phyloP scores from a whole-genome alignment of 768 basidiomycete species.

The Tephrocybe sp. region DNA sequence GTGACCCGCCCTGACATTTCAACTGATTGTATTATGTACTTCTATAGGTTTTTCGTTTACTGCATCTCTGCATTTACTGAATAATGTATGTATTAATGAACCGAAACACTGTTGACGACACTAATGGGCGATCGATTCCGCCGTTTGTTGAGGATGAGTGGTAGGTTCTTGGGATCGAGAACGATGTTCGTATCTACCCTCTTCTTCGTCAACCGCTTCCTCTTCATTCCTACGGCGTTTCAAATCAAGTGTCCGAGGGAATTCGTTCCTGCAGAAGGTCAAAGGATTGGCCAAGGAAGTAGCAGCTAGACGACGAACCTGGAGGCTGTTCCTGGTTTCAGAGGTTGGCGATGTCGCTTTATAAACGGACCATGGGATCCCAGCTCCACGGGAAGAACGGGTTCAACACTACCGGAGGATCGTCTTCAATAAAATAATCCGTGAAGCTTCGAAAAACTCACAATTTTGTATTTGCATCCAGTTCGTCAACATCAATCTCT shows the following conservation, averaged over 20 bases:
- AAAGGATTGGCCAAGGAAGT: not conserved
- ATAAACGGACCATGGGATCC: not conserved
- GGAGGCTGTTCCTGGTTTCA: not conserved
- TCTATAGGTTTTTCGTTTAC: too few relatives aligned
- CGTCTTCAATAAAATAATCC: not conserved
- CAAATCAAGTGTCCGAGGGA: not conserved
- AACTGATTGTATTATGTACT: too few relatives aligned
- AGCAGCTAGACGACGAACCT: not conserved
- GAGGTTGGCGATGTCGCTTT: not conserved
- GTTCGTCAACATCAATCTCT: not conserved
- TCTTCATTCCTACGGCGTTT: slow-evolving; percentile 1
- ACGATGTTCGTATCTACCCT: slow-evolving; percentile 1
- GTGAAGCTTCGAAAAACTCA: not conserved
- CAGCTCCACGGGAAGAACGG: not conserved
- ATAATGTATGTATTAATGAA: too few relatives aligned
- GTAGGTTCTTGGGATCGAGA: not conserved
- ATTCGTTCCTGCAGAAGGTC: not conserved
- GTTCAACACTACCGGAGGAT: not conserved
- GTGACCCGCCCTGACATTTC: too few relatives aligned
- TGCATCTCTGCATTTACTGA: too few relatives aligned
- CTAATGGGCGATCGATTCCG: not conserved
- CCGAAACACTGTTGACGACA: too few relatives aligned
- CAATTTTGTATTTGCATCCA: not conserved
- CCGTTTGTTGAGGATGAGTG: not conserved
- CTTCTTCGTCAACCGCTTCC: not conserved